Percentiles rank a stretch among this genome's conserved stretches.
phyloP scores from a whole-genome alignment of 2,329 filamentous ascomycete genomes.

The Emmonsiellopsis sp. region DNA sequence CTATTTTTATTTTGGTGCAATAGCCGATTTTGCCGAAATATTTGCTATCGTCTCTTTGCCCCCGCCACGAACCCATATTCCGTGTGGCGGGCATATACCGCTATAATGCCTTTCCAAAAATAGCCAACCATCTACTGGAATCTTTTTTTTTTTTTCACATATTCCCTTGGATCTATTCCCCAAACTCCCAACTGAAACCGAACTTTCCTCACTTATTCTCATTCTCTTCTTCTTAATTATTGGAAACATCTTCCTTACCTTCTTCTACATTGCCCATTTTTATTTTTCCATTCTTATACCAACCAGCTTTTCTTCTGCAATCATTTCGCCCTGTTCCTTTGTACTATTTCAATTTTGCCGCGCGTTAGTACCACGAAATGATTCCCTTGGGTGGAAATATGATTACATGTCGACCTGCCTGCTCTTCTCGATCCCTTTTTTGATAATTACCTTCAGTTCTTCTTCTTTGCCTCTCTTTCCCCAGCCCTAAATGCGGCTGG shows the following conservation, averaged over 20 bases:
- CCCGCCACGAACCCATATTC: too few relatives aligned
- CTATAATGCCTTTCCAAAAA: too few relatives aligned
- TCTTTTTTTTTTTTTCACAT: too few relatives aligned
- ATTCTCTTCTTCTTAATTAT: too few relatives aligned
- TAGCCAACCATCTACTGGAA: too few relatives aligned
- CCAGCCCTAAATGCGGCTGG: too few relatives aligned
- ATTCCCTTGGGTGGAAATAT: background rate
- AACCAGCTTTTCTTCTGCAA: background rate
- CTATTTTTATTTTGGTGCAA: background rate
- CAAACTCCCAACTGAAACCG: too few relatives aligned
- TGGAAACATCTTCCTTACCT: background rate
- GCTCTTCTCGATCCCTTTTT: background rate
- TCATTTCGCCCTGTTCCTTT: background rate
- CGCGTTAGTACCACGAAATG: background rate
- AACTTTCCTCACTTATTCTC: too few relatives aligned
- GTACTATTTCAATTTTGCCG: background rate
- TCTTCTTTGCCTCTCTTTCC: background rate
- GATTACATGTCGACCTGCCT: background rate
- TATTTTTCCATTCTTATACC: background rate
- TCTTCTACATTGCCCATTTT: background rate
- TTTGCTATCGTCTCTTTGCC: too few relatives aligned
- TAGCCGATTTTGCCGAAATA: background rate
- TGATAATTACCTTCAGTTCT: too few relatives aligned
- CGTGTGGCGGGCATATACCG: too few relatives aligned
- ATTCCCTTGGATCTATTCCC: too few relatives aligned